These are phyloP conservation scores for Aspergillus ochraceus DNA, from an alignment of 2,329 filamentous ascomycete species.

Conservation along the genomic window DNA sequence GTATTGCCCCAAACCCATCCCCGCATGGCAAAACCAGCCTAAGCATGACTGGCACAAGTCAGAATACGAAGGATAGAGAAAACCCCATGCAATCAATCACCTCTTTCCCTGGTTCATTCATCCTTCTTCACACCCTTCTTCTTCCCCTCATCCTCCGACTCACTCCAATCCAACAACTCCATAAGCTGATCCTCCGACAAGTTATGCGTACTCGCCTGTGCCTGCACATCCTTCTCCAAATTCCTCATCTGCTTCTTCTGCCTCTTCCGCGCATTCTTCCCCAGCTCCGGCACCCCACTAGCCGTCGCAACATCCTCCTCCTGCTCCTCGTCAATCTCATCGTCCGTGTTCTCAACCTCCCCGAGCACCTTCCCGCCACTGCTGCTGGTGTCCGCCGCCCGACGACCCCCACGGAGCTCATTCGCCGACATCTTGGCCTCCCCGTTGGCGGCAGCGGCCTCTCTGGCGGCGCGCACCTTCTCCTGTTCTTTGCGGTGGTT, in stretches of 20 bases:
- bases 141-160: conserved; percentile 26
- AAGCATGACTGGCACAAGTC: not conserved
- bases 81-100: not conserved
- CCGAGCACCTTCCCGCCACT: conserved; percentile 47
- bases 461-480: conserved; percentile 57
- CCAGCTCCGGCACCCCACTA: conserved; percentile 59
- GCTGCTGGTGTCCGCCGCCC: conserved; percentile 39
- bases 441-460: conserved; percentile 46
- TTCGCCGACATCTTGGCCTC: conserved; percentile 62
- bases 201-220: conserved; percentile 55
- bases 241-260: conserved; percentile 68
- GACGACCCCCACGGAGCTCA: conserved; percentile 58
- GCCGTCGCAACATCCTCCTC: conserved; percentile 38
- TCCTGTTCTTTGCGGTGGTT: conserved; percentile 48
- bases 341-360: conserved; percentile 40
- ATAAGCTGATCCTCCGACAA: conserved; percentile 74
- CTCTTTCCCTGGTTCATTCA: not conserved
- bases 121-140: not conserved
- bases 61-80: not conserved
- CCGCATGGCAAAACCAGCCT: not conserved
- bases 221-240: conserved; percentile 60
- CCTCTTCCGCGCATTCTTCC: conserved; percentile 67
- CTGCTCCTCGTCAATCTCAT: conserved; percentile 46
- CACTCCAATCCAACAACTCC: conserved; percentile 64
- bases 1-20: not conserved